phyloP scores from a whole-genome alignment of 78 protist genomes.

The Diacronema lutheri region DNA sequence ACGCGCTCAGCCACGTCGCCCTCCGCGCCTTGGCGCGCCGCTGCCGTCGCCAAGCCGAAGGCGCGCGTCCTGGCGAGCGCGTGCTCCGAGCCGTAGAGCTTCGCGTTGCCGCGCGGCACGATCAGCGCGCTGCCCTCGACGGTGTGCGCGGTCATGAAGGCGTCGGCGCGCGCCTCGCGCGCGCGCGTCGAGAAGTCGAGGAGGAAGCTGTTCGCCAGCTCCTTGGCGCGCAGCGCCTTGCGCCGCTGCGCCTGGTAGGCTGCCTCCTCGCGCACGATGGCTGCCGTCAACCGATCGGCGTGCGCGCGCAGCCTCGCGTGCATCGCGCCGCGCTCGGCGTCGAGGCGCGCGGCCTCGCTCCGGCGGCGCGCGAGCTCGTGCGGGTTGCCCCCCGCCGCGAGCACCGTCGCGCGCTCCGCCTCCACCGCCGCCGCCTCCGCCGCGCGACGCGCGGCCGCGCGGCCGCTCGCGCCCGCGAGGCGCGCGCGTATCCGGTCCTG shows the following conservation, averaged over 20 bases:
- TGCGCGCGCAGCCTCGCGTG: background rate
- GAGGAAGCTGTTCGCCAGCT: too few species aligned
- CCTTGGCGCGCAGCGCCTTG: background rate
- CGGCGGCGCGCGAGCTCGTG: constrained; percentile 14
- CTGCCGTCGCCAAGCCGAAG: background rate
- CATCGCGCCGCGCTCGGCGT: background rate
- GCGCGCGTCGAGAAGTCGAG: too few species aligned
- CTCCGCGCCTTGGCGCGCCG: too few species aligned
- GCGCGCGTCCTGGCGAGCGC: background rate
- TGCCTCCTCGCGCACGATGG: background rate
- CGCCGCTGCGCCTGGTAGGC: background rate
- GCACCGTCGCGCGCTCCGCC: background rate
- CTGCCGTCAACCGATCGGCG: background rate
- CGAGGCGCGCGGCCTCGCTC: background rate
- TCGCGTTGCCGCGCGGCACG: background rate
- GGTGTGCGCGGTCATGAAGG: background rate
- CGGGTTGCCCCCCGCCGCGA: constrained; percentile 25
- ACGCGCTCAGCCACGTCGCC: too few species aligned
- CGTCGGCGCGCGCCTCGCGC: background rate
- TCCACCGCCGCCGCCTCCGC: background rate
- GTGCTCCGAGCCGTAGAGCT: background rate
- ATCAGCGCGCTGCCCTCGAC: background rate
- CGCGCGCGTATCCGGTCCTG: background rate
- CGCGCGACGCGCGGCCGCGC: background rate
- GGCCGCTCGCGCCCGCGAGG: background rate